Percentiles rank a stretch among this genome's conserved stretches.
phyloP scores from a whole-genome alignment of 164 flowering plant species.

The Buxus sempervirens region DNA sequence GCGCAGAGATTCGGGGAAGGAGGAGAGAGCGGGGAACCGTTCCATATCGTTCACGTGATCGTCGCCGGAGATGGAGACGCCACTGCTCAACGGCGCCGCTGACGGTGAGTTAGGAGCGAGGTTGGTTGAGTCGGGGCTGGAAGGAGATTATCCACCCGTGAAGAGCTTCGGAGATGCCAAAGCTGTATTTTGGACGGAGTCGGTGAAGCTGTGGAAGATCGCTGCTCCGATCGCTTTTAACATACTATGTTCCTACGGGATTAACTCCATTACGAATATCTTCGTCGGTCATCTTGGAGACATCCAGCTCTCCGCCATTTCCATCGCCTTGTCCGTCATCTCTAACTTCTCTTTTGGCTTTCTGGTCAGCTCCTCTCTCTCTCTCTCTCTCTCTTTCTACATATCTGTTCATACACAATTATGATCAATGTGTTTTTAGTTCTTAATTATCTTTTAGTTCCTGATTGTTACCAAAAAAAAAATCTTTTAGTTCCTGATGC shows the following conservation, averaged over 20 bases:
- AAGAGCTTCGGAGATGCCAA: constrained; percentile 30
- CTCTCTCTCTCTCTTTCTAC: too few species aligned
- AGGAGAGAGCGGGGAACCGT: not conserved
- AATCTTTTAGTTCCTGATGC: too few species aligned
- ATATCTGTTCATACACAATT: too few species aligned
- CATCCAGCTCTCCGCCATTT: constrained; percentile 70
- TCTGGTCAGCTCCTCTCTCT: constrained; percentile 36
- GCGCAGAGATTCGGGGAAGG: too few species aligned
- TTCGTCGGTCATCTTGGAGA: constrained; percentile 86
- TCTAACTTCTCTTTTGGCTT: constrained; percentile 77
- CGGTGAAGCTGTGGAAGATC: constrained; percentile 63
- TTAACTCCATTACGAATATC: constrained; percentile 66
- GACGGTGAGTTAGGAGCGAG: not conserved
- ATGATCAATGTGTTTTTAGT: too few species aligned
- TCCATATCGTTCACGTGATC: not conserved
- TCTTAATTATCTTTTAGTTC: too few species aligned
- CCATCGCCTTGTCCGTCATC: constrained; percentile 68
- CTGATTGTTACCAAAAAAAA: too few species aligned
- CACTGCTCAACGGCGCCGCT: not conserved
- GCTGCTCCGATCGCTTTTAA: constrained; percentile 80
- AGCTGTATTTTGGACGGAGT: constrained; percentile 35
- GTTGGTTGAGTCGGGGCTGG: not conserved
- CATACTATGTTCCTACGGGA: constrained; percentile 69
- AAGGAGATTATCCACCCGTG: constrained; percentile 44
- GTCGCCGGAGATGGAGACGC: not conserved